A percentile compares a stretch with the other conserved stretches of the same genome.
These are phyloP conservation scores for Xylaria curta DNA, from an alignment of 495 filamentous ascomycete species.

Conservation along the genomic window DNA sequence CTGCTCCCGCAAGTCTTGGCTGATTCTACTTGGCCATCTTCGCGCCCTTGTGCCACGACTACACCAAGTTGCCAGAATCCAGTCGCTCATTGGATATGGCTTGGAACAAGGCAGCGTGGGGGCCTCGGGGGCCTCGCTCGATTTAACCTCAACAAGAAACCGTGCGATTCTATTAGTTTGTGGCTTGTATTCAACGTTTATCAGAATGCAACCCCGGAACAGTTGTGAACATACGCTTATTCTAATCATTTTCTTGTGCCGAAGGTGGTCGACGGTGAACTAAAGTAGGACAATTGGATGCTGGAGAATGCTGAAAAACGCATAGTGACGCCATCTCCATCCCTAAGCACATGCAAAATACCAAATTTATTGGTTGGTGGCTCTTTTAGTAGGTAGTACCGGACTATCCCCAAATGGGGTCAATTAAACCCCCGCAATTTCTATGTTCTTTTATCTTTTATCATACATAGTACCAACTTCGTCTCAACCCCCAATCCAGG, in stretches of 20 bases:
- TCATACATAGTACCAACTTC: not conserved
- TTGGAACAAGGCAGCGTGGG: constrained; percentile 2
- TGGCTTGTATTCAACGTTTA: not conserved
- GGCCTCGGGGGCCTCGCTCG: constrained; percentile 3
- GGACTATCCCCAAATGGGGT: constrained; percentile 8
- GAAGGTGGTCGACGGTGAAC: not conserved
- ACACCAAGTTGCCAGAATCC: not conserved
- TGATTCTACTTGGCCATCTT: constrained; percentile 1
- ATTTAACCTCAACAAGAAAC: not conserved
- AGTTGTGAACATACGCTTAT: not conserved
- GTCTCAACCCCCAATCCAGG: not conserved
- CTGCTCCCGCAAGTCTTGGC: constrained; percentile 2
- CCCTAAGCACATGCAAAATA: not conserved
- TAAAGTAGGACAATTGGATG: not conserved
- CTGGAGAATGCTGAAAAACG: constrained; percentile 4
- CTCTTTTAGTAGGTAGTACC: not conserved
- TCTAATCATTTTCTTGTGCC: not conserved
- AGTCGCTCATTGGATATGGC: not conserved
- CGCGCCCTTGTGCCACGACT: constrained; percentile 3
- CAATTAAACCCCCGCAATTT: constrained; percentile 25
- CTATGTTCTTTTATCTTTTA: not conserved
- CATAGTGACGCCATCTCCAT: constrained; percentile 20
- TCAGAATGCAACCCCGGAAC: not conserved
- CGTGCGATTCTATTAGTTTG: not conserved
- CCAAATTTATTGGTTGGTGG: constrained; percentile 9